Conservation (phyloP, 805 yeast genomes). For the Phaffomyces opuntiae region DNA sequence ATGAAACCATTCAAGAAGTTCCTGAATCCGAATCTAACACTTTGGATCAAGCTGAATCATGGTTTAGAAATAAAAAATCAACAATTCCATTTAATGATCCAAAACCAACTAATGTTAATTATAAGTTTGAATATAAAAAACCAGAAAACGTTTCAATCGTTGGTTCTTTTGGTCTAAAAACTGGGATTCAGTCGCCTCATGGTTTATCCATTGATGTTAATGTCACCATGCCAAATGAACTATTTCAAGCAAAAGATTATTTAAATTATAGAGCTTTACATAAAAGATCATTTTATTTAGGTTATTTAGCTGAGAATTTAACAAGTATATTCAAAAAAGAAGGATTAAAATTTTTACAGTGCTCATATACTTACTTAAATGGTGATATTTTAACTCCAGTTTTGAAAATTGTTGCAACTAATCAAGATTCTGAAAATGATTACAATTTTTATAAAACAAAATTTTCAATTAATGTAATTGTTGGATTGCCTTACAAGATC, state of each 20-base stretch:
- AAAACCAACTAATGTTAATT: conserved; percentile 66
- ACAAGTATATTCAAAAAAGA: conserved; percentile 45
- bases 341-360: conserved; percentile 38
- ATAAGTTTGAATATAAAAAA: conserved; percentile 57
- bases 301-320: conserved; percentile 66
- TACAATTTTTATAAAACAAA: conserved; percentile 61
- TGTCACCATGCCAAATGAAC: conserved; percentile 68
- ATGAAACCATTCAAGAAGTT: conserved; percentile 58
- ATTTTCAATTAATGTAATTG: conserved; percentile 63
- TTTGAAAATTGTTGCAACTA: conserved; percentile 51
- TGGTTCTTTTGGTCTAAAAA: conserved; percentile 85
- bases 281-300: conserved; percentile 82
- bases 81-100: conserved; percentile 88
- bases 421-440: conserved; percentile 37
- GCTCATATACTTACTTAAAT: conserved; percentile 65
- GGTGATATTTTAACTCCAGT: conserved; percentile 77
- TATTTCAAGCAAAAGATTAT: conserved; percentile 83
- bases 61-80: conserved; percentile 45
- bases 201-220: conserved; percentile 72
- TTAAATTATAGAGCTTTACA: conserved; percentile 85
- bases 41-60: conserved; percentile 51
- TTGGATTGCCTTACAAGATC: conserved; percentile 62
- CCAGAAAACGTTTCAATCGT: conserved; percentile 76
- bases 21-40: conserved; percentile 48
- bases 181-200: conserved; percentile 59